Conservation (phyloP, 768 basidiomycete genomes). For the Termitomyces sp. region DNA sequence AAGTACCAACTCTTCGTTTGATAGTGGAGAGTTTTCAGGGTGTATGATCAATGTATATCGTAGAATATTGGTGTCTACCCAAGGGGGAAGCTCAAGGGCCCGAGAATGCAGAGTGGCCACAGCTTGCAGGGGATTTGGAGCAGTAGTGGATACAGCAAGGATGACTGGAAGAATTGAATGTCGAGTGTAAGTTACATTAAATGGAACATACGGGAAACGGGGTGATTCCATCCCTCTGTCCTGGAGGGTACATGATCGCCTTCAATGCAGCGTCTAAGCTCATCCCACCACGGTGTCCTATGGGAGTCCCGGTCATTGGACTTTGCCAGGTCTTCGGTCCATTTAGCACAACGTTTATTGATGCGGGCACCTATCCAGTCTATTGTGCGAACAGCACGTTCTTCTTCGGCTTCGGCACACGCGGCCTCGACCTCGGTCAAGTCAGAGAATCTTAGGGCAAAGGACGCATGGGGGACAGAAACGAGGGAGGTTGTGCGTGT, state of each 20-base stretch:
- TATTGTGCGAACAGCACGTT: conserved; percentile 73
- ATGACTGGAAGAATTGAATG: conserved; percentile 51
- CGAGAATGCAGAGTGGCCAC: conserved; percentile 73
- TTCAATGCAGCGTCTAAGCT: conserved; percentile 71
- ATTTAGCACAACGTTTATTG: conserved; percentile 54
- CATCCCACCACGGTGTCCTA: conserved; percentile 86
- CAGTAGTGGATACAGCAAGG: conserved; percentile 76
- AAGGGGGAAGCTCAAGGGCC: conserved; percentile 64
- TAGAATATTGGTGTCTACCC: conserved; percentile 74
- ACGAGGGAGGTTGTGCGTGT: conserved; percentile 73
- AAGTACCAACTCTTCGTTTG: conserved; percentile 71
- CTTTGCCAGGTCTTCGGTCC: conserved; percentile 67
- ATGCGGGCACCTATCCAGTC: conserved; percentile 85
- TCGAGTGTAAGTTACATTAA: conserved; percentile 8
- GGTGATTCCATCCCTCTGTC: conserved; percentile 84
- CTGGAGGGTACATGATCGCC: conserved; percentile 73
- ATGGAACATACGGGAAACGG: conserved; percentile 65
- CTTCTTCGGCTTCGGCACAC: conserved; percentile 75
- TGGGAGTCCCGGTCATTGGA: conserved; percentile 33
- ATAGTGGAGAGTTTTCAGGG: conserved; percentile 61
- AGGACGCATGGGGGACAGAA: conserved; percentile 68
- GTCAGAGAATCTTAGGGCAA: conserved; percentile 77
- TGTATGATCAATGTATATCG: conserved; percentile 79
- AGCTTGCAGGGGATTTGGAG: conserved; percentile 78
- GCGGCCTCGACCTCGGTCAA: conserved; percentile 67